phyloP scores from a whole-genome alignment of 768 basidiomycete species.

The Naganishia randhawae region DNA sequence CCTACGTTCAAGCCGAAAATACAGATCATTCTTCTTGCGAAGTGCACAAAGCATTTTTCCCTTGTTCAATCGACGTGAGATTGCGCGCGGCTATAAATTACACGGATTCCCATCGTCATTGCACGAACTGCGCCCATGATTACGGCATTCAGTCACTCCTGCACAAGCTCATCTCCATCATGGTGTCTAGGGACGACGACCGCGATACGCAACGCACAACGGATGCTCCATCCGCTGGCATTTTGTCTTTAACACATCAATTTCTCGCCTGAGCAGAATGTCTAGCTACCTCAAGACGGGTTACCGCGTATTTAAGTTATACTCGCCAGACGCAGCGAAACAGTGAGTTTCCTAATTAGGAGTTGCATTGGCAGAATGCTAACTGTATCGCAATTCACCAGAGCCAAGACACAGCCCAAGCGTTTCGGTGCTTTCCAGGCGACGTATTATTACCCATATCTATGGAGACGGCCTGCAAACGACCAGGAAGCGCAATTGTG shows the following conservation, averaged over 20 bases:
- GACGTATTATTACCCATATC: constrained; percentile 39
- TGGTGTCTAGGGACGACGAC: not conserved
- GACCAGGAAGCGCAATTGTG: constrained; percentile 48
- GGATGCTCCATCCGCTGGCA: not conserved
- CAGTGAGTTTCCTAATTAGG: not conserved
- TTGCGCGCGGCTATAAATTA: too few species aligned
- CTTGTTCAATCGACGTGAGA: too few species aligned
- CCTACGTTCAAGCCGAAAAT: too few species aligned
- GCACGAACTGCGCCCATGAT: not conserved
- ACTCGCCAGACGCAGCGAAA: constrained; percentile 15
- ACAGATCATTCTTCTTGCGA: too few species aligned
- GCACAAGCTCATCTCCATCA: not conserved
- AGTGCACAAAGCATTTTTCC: too few species aligned
- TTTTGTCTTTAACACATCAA: not conserved
- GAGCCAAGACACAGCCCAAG: constrained; percentile 29
- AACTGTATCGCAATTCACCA: not conserved
- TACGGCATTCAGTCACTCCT: not conserved
- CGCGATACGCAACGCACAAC: not conserved
- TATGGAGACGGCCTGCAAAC: constrained; percentile 39
- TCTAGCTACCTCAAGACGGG: constrained; percentile 20
- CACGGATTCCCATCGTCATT: not conserved
- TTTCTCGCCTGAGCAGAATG: not conserved
- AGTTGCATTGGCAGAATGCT: not conserved
- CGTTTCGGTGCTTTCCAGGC: constrained; percentile 47
- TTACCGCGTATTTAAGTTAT: constrained; percentile 8